Conservation (phyloP, 1,284 basidiomycete species). For the Meira miltonrushii region DNA sequence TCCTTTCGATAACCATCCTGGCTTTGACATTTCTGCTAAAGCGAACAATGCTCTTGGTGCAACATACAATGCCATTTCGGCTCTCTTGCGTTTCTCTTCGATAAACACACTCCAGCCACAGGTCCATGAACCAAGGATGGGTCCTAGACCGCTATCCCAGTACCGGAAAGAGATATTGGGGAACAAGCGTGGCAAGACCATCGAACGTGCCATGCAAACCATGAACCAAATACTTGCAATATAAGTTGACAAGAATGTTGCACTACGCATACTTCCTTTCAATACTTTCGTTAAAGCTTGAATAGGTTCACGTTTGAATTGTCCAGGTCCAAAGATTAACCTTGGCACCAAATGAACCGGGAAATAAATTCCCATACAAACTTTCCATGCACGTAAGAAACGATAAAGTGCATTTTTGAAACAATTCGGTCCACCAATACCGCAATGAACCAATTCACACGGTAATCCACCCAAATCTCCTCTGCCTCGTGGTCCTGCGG, state of each 20-base stretch:
- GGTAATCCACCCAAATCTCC: constrained; percentile 48
- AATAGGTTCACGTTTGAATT: constrained; percentile 28
- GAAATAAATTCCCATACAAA: constrained; percentile 52
- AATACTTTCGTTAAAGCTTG: constrained; percentile 37
- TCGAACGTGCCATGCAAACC: constrained; percentile 34
- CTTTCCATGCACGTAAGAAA: constrained; percentile 47
- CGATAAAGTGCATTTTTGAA: constrained; percentile 48
- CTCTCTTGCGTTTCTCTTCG: constrained; percentile 52
- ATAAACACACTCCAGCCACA: constrained; percentile 49
- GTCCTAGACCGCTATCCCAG: constrained; percentile 30
- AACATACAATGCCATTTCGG: constrained; percentile 54
- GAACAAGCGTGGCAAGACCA: constrained; percentile 29
- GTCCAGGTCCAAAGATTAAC: constrained; percentile 47
- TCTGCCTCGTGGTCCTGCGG: constrained; percentile 28
- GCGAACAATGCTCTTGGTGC: constrained; percentile 53
- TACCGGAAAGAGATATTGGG: constrained; percentile 20
- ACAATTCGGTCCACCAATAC: constrained; percentile 45
- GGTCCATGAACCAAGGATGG: constrained; percentile 21
- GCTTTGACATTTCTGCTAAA: constrained; percentile 29
- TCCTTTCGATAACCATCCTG: constrained; percentile 37
- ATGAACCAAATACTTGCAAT: constrained; percentile 52
- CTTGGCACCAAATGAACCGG: constrained; percentile 54
- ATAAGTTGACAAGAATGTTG: constrained; percentile 53
- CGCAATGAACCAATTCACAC: constrained; percentile 53
- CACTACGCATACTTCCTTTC: constrained; percentile 45